These are phyloP conservation scores for Aschersonia sp. DNA, from an alignment of 2,329 filamentous ascomycete genomes.

Conservation along the genomic window DNA sequence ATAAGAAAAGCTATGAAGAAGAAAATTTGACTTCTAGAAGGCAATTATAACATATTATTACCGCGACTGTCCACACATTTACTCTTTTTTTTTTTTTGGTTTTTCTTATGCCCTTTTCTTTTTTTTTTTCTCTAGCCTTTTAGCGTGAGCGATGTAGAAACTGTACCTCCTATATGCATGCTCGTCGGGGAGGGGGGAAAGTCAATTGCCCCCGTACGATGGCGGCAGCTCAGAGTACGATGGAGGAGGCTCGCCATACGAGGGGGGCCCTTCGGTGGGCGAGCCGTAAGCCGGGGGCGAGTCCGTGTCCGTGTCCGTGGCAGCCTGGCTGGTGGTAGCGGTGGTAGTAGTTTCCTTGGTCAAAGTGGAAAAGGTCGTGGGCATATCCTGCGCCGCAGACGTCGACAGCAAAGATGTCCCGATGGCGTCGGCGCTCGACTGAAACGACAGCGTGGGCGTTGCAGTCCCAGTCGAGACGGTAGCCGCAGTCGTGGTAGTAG, in stretches of 20 bases:
- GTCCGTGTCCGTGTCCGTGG: not conserved
- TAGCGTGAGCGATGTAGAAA: not conserved
- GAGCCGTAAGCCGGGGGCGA: not conserved
- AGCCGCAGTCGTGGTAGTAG: too few species aligned
- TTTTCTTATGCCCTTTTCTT: not conserved
- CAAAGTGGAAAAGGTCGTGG: not conserved
- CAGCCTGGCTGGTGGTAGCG: not conserved
- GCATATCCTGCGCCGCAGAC: not conserved
- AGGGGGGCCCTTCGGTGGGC: not conserved
- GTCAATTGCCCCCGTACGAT: not conserved
- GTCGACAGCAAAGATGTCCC: not conserved
- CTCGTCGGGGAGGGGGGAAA: not conserved
- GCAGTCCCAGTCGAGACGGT: too few species aligned
- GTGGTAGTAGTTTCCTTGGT: not conserved
- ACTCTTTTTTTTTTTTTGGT: not conserved
- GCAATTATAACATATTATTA: too few species aligned
- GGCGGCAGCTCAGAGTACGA: slow-evolving; percentile 1
- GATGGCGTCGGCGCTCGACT: not conserved
- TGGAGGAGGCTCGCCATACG: slow-evolving; percentile 1
- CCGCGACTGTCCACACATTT: not conserved
- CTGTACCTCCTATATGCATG: not conserved
- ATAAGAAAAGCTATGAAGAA: too few species aligned
- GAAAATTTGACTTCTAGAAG: too few species aligned
- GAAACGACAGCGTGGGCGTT: not conserved
- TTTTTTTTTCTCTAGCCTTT: not conserved